Evolutionary conservation across 2,329 filamentous ascomycete genomes (phyloP).

Genomic region (Arthrobotrys megalospora): DNA sequence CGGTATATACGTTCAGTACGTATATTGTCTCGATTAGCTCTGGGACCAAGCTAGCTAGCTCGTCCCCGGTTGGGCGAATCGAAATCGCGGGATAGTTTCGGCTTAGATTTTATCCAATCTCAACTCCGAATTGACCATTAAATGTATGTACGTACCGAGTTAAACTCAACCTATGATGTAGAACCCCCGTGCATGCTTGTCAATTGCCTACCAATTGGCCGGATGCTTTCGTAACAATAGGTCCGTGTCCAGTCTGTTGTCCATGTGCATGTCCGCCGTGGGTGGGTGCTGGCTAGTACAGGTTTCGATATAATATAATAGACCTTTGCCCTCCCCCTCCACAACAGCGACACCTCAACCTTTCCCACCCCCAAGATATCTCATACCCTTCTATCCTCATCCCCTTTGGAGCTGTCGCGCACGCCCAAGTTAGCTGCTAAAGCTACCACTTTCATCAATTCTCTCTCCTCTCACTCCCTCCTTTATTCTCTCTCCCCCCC

Average conservation of each 20-base stretch:
- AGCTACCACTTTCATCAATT: constrained; percentile 34
- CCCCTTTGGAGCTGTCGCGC: constrained; percentile 40
- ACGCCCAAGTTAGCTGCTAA: constrained; percentile 15
- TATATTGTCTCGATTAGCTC: background rate
- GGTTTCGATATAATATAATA: too few species aligned
- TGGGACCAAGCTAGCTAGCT: background rate
- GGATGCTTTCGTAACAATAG: constrained; percentile 16
- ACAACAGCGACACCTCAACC: constrained; percentile 36
- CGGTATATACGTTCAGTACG: background rate
- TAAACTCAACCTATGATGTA: constrained; percentile 20
- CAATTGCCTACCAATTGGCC: constrained; percentile 25
- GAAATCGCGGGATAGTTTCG: constrained; percentile 24
- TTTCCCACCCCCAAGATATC: constrained; percentile 22
- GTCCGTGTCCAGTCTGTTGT: background rate
- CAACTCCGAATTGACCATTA: background rate
- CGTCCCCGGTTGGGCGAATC: constrained; percentile 23
- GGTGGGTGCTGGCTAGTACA: too few species aligned
- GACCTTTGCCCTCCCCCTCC: constrained; percentile 32
- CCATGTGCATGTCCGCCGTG: background rate
- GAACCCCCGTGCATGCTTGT: constrained; percentile 5
- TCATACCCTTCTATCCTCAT: background rate
- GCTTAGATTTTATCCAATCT: constrained; percentile 13
- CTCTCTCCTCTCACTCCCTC: constrained; percentile 40
- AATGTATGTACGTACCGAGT: background rate
- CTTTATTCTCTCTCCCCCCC: constrained; percentile 38